Evolutionary conservation across 345 rosid species (phyloP), one percentile per base, ranked within the genome.

Genomic region (Brassica cretica): DNA sequence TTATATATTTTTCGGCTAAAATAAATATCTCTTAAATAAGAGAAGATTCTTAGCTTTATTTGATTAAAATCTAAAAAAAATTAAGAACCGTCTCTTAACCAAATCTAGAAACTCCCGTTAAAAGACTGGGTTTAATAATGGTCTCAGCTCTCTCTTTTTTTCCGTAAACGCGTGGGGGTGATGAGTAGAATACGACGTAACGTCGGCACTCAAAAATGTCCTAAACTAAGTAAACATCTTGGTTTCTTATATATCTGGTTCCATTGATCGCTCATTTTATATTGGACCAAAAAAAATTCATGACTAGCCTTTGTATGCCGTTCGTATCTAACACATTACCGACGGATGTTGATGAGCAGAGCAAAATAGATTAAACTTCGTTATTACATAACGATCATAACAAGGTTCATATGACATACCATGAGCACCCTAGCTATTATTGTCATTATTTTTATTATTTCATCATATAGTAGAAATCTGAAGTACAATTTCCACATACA

Each of bases 351-450:
- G 70, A 64, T 49, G 70, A 53, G 8, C n/a, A 30, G 2, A 4
- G 29, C 0, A 29, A 18, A 15, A 35, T 2, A 55, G 53, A 74
- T 64, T 18, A 49, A 64, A 14, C 0, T 24, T 64, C 12, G 3
- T 21, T 56, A 75, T 15, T 5, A 6, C 2, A 58, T 9, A 58
- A 32, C 64, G 62, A 64, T 19, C 35, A 53, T 65, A 65, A 59
- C 66, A 75, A 16, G 67, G 67, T 5, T 59, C 79, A 67, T 64
- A 66, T 25, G 58, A 55, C 46, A 44, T 18, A 27, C 3, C 67
- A 75, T 16, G 60, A 39, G 68, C 55, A 76, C 37, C 79, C 49
- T 41, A 27, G 30, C 15, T 7, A 25, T 3, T 3, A n/a, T 61
- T 30, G 0, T 66, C 15, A 66, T 4, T 21, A 25, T 8, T 64